Conservation (phyloP, 2,329 filamentous ascomycete species). For the Calonectria hongkongensis region DNA sequence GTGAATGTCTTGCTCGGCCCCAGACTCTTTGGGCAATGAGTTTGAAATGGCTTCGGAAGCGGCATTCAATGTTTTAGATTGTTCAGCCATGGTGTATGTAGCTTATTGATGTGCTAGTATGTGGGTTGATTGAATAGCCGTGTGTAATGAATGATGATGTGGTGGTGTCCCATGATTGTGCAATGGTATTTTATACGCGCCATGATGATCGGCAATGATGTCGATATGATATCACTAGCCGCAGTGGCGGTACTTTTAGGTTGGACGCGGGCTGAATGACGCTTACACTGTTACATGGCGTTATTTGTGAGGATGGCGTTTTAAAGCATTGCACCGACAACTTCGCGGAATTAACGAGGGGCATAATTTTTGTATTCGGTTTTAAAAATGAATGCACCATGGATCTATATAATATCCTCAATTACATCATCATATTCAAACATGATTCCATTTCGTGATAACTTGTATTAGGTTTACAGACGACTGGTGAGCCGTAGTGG, state of each 20-base stretch:
- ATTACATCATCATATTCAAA: no score
- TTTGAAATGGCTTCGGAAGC: neutral
- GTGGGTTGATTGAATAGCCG: neutral
- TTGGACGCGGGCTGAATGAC: neutral
- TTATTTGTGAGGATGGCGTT: no score
- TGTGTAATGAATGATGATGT: neutral
- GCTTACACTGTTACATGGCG: neutral
- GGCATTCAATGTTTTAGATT: neutral
- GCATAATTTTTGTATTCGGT: no score
- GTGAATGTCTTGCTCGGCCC: neutral
- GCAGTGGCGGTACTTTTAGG: neutral
- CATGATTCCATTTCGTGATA: no score
- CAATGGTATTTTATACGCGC: neutral
- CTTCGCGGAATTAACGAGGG: no score
- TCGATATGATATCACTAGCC: neutral
- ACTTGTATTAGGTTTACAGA: no score
- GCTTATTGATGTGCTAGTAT: neutral
- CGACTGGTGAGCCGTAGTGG: no score
- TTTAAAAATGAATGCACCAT: no score
- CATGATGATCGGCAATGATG: neutral
- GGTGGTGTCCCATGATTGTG: neutral
- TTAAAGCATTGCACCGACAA: no score
- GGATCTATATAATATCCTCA: no score
- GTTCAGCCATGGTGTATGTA: neutral
- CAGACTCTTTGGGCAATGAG: neutral